Evolutionary conservation across 225 moss, liverwort and hornwort genomes (phyloP).

Genomic region (Marchantia polymorpha): DNA sequence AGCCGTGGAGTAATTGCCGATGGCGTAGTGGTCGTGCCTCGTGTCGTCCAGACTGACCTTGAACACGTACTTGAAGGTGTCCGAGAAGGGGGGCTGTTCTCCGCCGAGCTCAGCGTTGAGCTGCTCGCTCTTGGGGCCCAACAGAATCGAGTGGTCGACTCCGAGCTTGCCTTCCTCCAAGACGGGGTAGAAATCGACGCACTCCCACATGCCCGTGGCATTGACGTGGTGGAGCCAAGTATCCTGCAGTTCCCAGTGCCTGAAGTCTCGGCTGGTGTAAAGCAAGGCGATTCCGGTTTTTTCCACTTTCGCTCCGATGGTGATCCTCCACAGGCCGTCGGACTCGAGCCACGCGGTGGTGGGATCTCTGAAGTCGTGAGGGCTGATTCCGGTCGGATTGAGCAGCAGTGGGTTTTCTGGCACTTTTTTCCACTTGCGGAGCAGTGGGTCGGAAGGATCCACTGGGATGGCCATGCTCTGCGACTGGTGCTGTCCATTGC

Average conservation of each 20-base stretch:
- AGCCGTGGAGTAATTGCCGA: slow-evolving; percentile 54
- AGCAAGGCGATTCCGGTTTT: slow-evolving; percentile 56
- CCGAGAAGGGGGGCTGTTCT: slow-evolving; percentile 33
- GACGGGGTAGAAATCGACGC: slow-evolving; percentile 62
- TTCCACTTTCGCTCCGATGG: slow-evolving; percentile 57
- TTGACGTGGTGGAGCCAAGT: slow-evolving; percentile 39
- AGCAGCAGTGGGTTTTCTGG: slow-evolving; percentile 54
- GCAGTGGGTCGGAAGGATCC: slow-evolving; percentile 58
- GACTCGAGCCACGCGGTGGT: slow-evolving; percentile 64
- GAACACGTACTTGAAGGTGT: slow-evolving; percentile 57
- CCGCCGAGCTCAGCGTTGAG: background rate
- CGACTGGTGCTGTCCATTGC: slow-evolving; percentile 45
- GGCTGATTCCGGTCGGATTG: slow-evolving; percentile 35
- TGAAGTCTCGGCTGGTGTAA: slow-evolving; percentile 56
- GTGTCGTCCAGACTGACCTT: slow-evolving; percentile 68
- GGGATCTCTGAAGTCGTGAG: slow-evolving; percentile 73
- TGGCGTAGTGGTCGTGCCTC: slow-evolving; percentile 71
- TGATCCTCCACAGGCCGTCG: slow-evolving; percentile 61
- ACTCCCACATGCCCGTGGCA: slow-evolving; percentile 88
- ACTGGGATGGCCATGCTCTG: slow-evolving; percentile 68
- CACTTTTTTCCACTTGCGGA: slow-evolving; percentile 63
- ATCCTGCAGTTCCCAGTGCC: slow-evolving; percentile 43
- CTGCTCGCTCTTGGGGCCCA: background rate
- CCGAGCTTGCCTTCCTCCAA: slow-evolving; percentile 11
- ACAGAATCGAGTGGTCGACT: slow-evolving; percentile 18